These are phyloP conservation scores for Zygosaccharomyces rouxii DNA, from an alignment of 805 yeast species.

Conservation along the genomic window DNA sequence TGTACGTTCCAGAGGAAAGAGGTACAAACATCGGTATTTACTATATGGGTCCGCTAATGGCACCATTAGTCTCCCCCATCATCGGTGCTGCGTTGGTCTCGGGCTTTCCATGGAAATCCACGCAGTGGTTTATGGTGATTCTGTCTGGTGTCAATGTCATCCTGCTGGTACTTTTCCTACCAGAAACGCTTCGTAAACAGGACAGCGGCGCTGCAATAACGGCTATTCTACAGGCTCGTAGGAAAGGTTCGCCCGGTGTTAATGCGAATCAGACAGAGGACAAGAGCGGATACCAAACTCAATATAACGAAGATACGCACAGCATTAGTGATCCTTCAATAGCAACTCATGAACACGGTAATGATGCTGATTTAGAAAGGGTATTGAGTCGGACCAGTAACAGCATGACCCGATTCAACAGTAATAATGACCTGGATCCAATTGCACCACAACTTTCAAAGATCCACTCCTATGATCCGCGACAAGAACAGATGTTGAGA, in stretches of 20 bases:
- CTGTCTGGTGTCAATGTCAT: conserved; percentile 52
- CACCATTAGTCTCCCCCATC: conserved; percentile 77
- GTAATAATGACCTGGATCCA: conserved; percentile 17
- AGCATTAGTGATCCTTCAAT: conserved; percentile 3
- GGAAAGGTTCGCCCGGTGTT: conserved; percentile 18
- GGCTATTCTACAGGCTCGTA: conserved; percentile 40
- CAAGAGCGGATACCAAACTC: conserved; percentile 2
- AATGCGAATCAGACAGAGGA: background rate
- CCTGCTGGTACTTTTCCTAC: conserved; percentile 52
- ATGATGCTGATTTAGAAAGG: conserved; percentile 13
- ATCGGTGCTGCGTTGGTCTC: conserved; percentile 70
- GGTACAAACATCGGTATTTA: conserved; percentile 77
- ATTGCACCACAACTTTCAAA: conserved; percentile 28
- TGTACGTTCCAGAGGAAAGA: conserved; percentile 61
- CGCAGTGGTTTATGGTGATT: conserved; percentile 79
- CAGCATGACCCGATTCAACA: conserved; percentile 18
- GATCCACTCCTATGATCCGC: conserved; percentile 20
- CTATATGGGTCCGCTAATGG: conserved; percentile 75
- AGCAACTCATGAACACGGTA: conserved; percentile 5
- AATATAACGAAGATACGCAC: conserved; percentile 7
- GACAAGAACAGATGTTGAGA: conserved; percentile 16
- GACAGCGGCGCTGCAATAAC: conserved; percentile 50
- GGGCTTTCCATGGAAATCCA: conserved; percentile 82
- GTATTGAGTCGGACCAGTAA: conserved; percentile 22
- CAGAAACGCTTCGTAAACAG: conserved; percentile 68